Conservation (phyloP, 345 rosid species). For the Heritiera fomes region DNA sequence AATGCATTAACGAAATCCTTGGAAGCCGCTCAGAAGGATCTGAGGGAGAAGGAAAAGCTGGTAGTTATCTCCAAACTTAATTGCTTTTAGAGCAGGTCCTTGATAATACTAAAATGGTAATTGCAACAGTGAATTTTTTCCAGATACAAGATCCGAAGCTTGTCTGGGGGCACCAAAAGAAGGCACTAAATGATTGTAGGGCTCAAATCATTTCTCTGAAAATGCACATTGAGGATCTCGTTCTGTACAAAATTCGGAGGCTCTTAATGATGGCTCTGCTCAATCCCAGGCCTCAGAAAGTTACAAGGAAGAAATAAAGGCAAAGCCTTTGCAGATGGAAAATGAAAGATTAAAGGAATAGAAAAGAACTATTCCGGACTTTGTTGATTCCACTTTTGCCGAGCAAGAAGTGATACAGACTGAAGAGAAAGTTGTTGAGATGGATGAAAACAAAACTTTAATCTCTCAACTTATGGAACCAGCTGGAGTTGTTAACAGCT, state of each 20-base stretch:
- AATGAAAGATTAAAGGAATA: slow-evolving; percentile 49
- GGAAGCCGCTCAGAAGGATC: slow-evolving; percentile 79
- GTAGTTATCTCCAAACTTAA: slow-evolving; percentile 37
- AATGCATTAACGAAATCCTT: slow-evolving; percentile 63
- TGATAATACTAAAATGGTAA: slow-evolving; percentile 28
- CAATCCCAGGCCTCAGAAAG: slow-evolving; percentile 56
- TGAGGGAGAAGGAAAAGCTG: slow-evolving; percentile 82
- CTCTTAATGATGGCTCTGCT: slow-evolving; percentile 46
- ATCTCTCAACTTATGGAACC: slow-evolving; percentile 43
- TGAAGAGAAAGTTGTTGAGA: slow-evolving; percentile 66
- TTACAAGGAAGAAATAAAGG: slow-evolving; percentile 55
- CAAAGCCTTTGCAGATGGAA: slow-evolving; percentile 51
- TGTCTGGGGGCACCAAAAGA: slow-evolving; percentile 66
- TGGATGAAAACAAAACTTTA: slow-evolving; percentile 60
- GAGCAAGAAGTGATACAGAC: slow-evolving; percentile 43
- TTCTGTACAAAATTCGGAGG: slow-evolving; percentile 46
- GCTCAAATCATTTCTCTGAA: slow-evolving; percentile 90
- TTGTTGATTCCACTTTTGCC: slow-evolving; percentile 35
- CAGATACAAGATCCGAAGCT: slow-evolving; percentile 80
- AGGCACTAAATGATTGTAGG: slow-evolving; percentile 82
- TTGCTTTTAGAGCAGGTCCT: slow-evolving; percentile 21
- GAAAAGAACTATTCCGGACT: slow-evolving; percentile 29
- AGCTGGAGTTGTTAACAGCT: slow-evolving; percentile 30
- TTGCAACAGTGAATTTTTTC: slow-evolving; percentile 30
- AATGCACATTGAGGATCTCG: slow-evolving; percentile 86